A percentile compares a stretch with the other conserved stretches of the same genome.
Conservation (phyloP, 73 alveolate genomes). For the Breviolum minutum region DNA sequence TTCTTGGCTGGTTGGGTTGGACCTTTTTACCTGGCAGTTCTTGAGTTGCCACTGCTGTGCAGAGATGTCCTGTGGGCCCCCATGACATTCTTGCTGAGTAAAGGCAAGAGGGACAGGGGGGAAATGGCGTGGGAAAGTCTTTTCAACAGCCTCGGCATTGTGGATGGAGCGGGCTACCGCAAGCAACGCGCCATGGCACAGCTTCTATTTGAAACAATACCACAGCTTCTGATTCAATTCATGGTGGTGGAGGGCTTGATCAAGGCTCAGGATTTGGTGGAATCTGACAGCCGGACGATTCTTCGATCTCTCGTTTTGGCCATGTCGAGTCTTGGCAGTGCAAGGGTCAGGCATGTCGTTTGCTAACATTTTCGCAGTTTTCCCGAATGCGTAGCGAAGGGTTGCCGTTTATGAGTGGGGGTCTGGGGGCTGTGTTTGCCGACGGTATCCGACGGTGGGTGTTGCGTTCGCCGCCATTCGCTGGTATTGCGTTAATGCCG, state of each 20-base stretch:
- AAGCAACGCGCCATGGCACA: constrained; percentile 43
- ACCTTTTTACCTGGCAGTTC: not conserved
- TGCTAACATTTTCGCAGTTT: too few species aligned
- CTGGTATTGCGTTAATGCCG: too few species aligned
- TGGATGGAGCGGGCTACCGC: not conserved
- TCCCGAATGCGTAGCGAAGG: too few species aligned
- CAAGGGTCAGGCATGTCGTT: too few species aligned
- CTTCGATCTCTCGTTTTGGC: constrained; percentile 33
- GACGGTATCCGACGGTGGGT: too few species aligned
- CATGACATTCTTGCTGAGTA: not conserved
- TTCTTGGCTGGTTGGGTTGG: constrained; percentile 37
- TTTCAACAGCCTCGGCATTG: constrained; percentile 20
- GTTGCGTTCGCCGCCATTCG: too few species aligned
- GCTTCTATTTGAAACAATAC: constrained; percentile 28
- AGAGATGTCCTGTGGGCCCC: not conserved
- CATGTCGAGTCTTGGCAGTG: not conserved
- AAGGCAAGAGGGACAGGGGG: not conserved
- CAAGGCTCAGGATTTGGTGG: constrained; percentile 15
- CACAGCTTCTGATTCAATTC: constrained; percentile 15
- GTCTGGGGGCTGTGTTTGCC: too few species aligned
- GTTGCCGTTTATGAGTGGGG: too few species aligned
- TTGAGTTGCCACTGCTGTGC: not conserved
- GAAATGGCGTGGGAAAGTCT: not conserved
- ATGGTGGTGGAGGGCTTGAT: constrained; percentile 36
- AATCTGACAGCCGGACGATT: constrained; percentile 12